Evolutionary conservation across 805 yeast genomes (phyloP), one percentile per base, ranked within the genome.

Genomic region (Clavispora fructus): DNA sequence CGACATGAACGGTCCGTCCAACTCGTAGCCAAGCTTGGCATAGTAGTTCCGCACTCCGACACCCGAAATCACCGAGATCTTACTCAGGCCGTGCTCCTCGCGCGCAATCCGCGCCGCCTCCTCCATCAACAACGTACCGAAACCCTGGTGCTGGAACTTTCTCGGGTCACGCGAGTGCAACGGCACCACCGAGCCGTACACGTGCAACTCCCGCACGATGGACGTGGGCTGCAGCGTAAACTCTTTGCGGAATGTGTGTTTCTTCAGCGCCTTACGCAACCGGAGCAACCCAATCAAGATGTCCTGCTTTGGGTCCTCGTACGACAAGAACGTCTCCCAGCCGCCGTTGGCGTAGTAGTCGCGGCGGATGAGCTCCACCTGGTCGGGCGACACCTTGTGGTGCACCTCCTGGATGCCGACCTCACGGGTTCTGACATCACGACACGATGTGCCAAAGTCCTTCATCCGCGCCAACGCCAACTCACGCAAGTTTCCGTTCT

Each of bases 1-100:
- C n/a, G 98, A 91, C 99, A 94, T 94, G 67, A 77, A 94, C 13
- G 98, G 98, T 2, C 99, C 99, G 60, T 94, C 99, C 50, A 94
- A 73, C 53, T 77, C 79, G 67, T 94, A 94, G 4, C 99, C 99
- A 50, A 94, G 74, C 59, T 88, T 85, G 14, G 89, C 92, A 59
- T 94, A 94, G 68, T 94, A 94, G 64, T 92, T 94, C 63, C 99
- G 79, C 33, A 94, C 99, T 54, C 99, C 99, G 35, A 94, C 97
- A 55, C 99, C 99, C 30, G 95, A 84, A 56, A 94, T 94, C 45
- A 94, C 99, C 63, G 95, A 82, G 32, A 94, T 85, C 70, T 94
- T 94, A 43, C 76, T 73, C 5, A 96, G 85, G 0, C 97, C 96
- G 64, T 94, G 99, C 63, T 94, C 99, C 59, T 90, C 97, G 43